Evolutionary conservation across 2,329 filamentous ascomycete genomes (phyloP).

Genomic region (Helotiales sp.): DNA sequence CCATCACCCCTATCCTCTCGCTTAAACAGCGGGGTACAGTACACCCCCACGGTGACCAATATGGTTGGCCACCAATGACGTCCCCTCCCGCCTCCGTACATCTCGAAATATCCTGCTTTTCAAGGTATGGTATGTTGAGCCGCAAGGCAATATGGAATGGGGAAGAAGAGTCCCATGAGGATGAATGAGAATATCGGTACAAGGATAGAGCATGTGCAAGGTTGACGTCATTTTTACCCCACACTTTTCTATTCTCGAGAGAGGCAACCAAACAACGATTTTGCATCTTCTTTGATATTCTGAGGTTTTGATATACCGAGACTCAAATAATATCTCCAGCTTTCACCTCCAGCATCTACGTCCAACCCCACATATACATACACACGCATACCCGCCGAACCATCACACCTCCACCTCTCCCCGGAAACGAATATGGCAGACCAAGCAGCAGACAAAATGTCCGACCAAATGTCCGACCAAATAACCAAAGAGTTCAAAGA

Average conservation of each 20-base stretch:
- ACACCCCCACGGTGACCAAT: too few relatives aligned
- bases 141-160: neutral
- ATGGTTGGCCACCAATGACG: neutral
- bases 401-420: too few relatives aligned
- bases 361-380: too few relatives aligned
- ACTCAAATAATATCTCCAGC: neutral
- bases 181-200: neutral
- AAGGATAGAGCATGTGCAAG: neutral
- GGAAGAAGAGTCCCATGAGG: too few relatives aligned
- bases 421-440: neutral
- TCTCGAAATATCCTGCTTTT: neutral
- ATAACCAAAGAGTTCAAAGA: neutral
- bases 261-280: neutral
- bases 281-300: neutral
- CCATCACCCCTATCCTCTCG: too few relatives aligned
- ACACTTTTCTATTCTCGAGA: neutral
- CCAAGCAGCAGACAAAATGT: neutral
- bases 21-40: too few relatives aligned
- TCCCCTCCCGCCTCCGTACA: neutral
- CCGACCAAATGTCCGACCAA: neutral
- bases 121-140: neutral
- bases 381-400: too few relatives aligned
- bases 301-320: neutral
- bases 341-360: neutral
- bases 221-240: slow-evolving; percentile 1